Percentiles rank a stretch among this genome's conserved stretches.
Evolutionary conservation across 2,329 filamentous ascomycete genomes (phyloP).

Genomic region (Fonsecaea pedrosoi): DNA sequence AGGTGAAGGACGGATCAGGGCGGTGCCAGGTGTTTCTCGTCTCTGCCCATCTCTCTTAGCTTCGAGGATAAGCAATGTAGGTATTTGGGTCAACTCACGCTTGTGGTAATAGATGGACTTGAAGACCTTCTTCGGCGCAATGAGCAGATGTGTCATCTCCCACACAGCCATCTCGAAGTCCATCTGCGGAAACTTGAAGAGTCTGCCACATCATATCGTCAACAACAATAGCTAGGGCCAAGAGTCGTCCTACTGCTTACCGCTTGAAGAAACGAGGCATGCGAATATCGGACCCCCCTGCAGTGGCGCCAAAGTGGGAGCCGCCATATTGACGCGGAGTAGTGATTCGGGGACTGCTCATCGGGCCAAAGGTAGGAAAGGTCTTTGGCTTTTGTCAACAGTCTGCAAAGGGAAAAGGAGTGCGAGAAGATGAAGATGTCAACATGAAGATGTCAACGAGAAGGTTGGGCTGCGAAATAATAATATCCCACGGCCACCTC

Average conservation of each 20-base stretch:
- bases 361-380: constrained; percentile 15
- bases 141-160: constrained; percentile 73
- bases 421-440: not conserved
- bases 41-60: constrained; percentile 51
- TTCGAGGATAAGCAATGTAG: not conserved
- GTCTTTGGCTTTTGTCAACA: not conserved
- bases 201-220: constrained; percentile 45
- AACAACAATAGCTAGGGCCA: constrained; percentile 10
- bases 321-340: constrained; percentile 63
- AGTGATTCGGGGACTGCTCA: constrained; percentile 63
- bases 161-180: constrained; percentile 76
- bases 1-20: constrained; percentile 72
- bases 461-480: not conserved
- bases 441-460: not conserved
- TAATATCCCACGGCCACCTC: not conserved
- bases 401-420: not conserved
- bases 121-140: constrained; percentile 74
- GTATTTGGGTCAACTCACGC: constrained; percentile 51
- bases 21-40: constrained; percentile 75
- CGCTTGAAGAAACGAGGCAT: constrained; percentile 73
- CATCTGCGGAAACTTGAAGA: constrained; percentile 77
- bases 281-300: constrained; percentile 59
- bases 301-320: constrained; percentile 60
- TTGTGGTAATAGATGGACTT: constrained; percentile 72
- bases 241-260: constrained; percentile 42